Evolutionary conservation across 2,329 filamentous ascomycete species (phyloP), one percentile per base, ranked within the genome.

Genomic region (Colletotrichum caudatum): DNA sequence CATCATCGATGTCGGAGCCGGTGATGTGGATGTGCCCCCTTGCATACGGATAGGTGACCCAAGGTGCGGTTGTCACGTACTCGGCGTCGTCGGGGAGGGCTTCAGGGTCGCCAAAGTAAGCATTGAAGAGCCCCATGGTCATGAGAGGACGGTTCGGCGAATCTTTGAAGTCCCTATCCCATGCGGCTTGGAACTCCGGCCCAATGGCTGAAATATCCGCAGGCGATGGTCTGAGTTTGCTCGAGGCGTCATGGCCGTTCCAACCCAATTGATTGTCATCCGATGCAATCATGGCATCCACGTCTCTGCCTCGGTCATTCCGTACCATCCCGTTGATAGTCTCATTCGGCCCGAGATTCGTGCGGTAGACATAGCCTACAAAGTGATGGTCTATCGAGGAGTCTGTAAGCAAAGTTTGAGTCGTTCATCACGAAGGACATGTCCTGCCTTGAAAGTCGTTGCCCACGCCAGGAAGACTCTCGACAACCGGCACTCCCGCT

Each of bases 21-120:
- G 78, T 81, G 74, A 89, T 87, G 76, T 90, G 89, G 71, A 91
- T 83, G 64, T 83, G 82, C 6, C 89, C 89, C 0, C 89, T 85
- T 1, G 88, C 89, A 76, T 87, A 88, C 0, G 89, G 89, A 74
- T 91, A 91, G 3, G 84, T 84, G 0, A 87, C 87, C 77, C 86
- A 91, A 6, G 81, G 82, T 2, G 80, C 85, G 35, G 84, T 76
- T 0, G 86, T 84, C 35, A 88, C 77, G 76, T 89, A 90, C 72
- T 89, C 85, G 73, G 74, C 72, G 2, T 69, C 44, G 26, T 66
- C 67, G 41, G 72, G 77, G 41, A 83, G 78, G 26, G 77, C 3
- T 80, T 83, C 58, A 80, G 81, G 69, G 82, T 83, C 72, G 44
- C 74, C 76, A 18, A 76, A 69, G 71, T 76, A 78, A n/a, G 73